Conservation (phyloP, 306 rosid genomes). For the Cicer arietinum region DNA sequence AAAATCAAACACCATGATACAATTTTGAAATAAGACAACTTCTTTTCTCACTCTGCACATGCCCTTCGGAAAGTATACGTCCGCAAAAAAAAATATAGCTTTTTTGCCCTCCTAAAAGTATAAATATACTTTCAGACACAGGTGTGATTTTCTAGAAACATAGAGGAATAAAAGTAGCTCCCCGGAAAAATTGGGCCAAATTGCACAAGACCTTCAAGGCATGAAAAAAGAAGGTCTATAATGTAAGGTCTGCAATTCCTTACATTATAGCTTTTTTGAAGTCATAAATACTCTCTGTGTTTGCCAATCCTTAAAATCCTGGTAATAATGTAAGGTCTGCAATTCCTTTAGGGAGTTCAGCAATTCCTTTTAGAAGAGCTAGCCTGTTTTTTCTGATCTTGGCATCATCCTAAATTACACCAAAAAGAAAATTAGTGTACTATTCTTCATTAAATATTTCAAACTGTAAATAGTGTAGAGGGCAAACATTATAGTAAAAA, state of each 20-base stretch:
- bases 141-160: too few species aligned
- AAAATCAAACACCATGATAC: conserved; percentile 9
- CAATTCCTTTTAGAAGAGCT: conserved; percentile 73
- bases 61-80: too few species aligned
- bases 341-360: conserved; percentile 88
- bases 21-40: conserved; percentile 15
- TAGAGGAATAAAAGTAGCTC: too few species aligned
- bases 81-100: too few species aligned
- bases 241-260: too few species aligned
- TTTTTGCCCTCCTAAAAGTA: too few species aligned
- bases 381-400: conserved; percentile 80
- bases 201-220: background rate
- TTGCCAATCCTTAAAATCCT: conserved; percentile 63
- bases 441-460: background rate
- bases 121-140: too few species aligned
- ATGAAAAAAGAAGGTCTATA: conserved; percentile 11
- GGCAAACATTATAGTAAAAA: background rate
- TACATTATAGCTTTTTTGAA: too few species aligned
- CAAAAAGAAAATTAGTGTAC: conserved; percentile 34
- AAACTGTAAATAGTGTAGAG: background rate
- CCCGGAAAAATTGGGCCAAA: background rate
- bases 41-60: too few species aligned
- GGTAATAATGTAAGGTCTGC: conserved; percentile 84
- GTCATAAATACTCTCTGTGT: conserved; percentile 22
- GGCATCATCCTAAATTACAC: conserved; percentile 67